phyloP scores from a whole-genome alignment of 2,329 filamentous ascomycete genomes.

The Tolypocladium endophyticum region DNA sequence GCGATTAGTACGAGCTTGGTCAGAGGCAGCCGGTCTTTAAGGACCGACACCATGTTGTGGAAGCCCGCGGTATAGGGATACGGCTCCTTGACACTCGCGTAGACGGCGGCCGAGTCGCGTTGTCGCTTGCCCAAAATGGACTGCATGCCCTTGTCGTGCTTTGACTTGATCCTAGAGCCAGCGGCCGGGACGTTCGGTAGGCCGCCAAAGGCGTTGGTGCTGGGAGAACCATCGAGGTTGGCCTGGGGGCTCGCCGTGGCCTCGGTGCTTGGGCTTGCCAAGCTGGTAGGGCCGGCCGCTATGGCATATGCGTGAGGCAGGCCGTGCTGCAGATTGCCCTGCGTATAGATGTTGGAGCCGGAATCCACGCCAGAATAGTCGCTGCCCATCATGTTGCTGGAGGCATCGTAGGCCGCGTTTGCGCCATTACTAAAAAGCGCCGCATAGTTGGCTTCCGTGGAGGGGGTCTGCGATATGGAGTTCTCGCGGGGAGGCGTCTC shows the following conservation, averaged over 20 bases:
- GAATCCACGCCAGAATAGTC: slow-evolving; percentile 45
- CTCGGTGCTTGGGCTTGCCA: slow-evolving; percentile 55
- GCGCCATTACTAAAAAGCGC: slow-evolving; percentile 42
- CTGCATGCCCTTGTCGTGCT: slow-evolving; percentile 32
- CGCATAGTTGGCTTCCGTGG: slow-evolving; percentile 26
- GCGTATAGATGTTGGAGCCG: slow-evolving; percentile 37
- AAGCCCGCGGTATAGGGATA: slow-evolving; percentile 88
- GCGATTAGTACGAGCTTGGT: slow-evolving; percentile 75
- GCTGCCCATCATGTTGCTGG: slow-evolving; percentile 30
- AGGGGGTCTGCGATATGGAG: slow-evolving; percentile 30
- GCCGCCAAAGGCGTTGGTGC: slow-evolving; percentile 15
- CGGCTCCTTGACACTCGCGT: slow-evolving; percentile 79
- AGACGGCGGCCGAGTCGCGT: slow-evolving; percentile 73
- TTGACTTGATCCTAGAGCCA: slow-evolving; percentile 30
- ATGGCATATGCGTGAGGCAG: slow-evolving; percentile 57
- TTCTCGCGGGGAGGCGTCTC: slow-evolving; percentile 65
- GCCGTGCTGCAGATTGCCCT: slow-evolving; percentile 50
- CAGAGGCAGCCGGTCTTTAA: slow-evolving; percentile 67
- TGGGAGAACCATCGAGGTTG: slow-evolving; percentile 45
- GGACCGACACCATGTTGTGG: slow-evolving; percentile 72
- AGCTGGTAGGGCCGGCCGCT: slow-evolving; percentile 49
- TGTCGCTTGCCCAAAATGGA: slow-evolving; percentile 47
- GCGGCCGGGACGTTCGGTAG: slow-evolving; percentile 12
- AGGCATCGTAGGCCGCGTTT: slow-evolving; percentile 38
- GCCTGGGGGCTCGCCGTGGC: slow-evolving; percentile 51